A percentile compares a stretch with the other conserved stretches of the same genome.
These are phyloP conservation scores for Euphorbia pulcherrima DNA, from an alignment of 345 rosid species.

Conservation along the genomic window DNA sequence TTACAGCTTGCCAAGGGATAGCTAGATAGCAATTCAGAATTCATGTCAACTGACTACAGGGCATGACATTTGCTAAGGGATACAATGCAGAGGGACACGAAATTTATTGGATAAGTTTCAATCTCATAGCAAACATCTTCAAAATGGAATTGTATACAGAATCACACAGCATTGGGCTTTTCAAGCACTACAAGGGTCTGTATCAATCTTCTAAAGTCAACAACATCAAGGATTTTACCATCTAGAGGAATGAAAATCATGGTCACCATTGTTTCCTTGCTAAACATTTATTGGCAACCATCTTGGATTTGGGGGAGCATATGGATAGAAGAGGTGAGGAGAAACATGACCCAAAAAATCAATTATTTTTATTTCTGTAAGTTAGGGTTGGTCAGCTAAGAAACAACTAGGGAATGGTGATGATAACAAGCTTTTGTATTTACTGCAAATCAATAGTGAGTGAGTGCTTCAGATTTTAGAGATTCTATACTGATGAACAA, in stretches of 20 bases:
- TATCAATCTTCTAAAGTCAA: neutral
- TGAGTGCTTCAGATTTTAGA: neutral
- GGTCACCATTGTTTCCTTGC: neutral
- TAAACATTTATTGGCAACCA: neutral
- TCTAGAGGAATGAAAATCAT: neutral
- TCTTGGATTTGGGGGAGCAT: neutral
- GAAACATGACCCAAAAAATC: neutral
- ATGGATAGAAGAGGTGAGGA: neutral
- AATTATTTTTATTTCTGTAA: neutral
- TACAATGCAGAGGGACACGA: neutral
- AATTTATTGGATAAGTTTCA: neutral
- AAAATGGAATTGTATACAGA: neutral
- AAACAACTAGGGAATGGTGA: no score
- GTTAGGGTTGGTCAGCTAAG: neutral
- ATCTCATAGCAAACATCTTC: neutral
- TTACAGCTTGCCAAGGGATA: neutral
- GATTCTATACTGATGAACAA: neutral
- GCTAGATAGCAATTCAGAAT: neutral
- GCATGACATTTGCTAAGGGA: neutral
- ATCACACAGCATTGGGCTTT: neutral
- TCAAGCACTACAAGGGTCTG: neutral
- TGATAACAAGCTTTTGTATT: neutral
- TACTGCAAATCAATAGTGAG: neutral
- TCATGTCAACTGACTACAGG: neutral
- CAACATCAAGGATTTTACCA: neutral